phyloP scores from a whole-genome alignment of 495 filamentous ascomycete genomes.

The Lineolata rhizophorae region DNA sequence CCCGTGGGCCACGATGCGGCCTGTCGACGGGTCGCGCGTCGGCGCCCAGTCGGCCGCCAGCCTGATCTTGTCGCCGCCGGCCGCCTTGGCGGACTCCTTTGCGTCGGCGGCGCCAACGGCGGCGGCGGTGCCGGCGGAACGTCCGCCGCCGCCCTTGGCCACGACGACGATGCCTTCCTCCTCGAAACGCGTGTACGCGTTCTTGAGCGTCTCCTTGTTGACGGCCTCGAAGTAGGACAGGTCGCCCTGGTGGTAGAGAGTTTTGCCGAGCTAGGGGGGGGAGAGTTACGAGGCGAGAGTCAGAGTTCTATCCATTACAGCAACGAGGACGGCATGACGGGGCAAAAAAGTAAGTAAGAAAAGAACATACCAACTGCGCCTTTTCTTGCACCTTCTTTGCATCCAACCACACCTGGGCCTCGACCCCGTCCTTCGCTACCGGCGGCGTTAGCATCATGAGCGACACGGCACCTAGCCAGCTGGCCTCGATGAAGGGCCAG shows the following conservation, averaged over 20 bases:
- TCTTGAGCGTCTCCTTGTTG: conserved; percentile 91
- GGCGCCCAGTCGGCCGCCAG: conserved; percentile 66
- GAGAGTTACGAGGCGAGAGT: no score
- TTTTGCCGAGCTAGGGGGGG: conserved; percentile 58
- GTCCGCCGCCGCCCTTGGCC: no score
- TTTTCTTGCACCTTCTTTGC: conserved; percentile 55
- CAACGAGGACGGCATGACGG: background rate
- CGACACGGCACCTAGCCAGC: conserved; percentile 74
- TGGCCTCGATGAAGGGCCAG: conserved; percentile 91
- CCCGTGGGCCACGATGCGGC: conserved; percentile 42
- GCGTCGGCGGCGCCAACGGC: no score
- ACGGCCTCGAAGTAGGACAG: conserved; percentile 93
- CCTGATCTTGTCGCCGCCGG: conserved; percentile 31
- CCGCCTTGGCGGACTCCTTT: no score
- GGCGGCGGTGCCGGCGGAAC: no score
- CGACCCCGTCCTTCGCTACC: conserved; percentile 27
- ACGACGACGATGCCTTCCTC: conserved; percentile 76
- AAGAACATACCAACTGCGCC: conserved; percentile 60
- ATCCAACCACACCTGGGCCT: conserved; percentile 41
- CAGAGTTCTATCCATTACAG: background rate
- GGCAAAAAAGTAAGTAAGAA: background rate
- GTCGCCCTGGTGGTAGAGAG: conserved; percentile 91
- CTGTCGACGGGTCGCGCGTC: conserved; percentile 33
- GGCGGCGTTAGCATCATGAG: conserved; percentile 72
- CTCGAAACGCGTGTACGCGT: conserved; percentile 68